Conservation (phyloP, 2,329 filamentous ascomycete genomes). For the Pseudocercospora cruenta region DNA sequence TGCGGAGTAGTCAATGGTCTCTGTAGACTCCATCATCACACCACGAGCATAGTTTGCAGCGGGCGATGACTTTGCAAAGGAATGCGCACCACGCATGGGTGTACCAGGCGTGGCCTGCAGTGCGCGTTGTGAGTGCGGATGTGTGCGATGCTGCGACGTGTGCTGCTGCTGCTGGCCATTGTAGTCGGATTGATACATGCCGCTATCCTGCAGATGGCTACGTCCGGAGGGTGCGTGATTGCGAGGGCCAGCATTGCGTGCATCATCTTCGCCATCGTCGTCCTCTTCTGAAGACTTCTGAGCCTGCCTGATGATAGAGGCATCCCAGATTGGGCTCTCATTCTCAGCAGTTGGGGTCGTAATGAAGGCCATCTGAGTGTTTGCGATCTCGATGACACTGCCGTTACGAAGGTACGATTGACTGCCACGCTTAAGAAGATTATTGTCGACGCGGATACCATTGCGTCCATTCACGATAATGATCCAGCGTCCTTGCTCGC, state of each 20-base stretch:
- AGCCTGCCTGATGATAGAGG: constrained; percentile 42
- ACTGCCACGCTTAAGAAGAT: constrained; percentile 67
- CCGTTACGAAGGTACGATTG: constrained; percentile 75
- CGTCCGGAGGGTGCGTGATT: constrained; percentile 19
- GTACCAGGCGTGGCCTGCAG: constrained; percentile 41
- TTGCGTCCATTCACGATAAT: constrained; percentile 89
- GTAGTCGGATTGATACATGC: constrained; percentile 32
- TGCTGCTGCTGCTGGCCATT: constrained; percentile 28
- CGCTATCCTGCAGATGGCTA: constrained; percentile 27
- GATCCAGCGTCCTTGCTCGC: constrained; percentile 67
- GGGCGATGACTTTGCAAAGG: constrained; percentile 50
- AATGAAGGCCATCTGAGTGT: constrained; percentile 98
- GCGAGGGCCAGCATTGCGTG: constrained; percentile 21
- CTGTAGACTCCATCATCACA: constrained; percentile 56
- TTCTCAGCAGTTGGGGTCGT: constrained; percentile 75
- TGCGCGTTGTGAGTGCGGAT: constrained; percentile 42
- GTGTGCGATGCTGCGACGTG: constrained; percentile 33
- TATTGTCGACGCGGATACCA: constrained; percentile 81
- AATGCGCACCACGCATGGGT: constrained; percentile 38
- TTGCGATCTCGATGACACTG: constrained; percentile 87
- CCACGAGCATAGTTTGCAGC: constrained; percentile 52
- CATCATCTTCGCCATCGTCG: constrained; percentile 43
- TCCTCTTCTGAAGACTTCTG: constrained; percentile 48
- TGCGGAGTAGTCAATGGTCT: constrained; percentile 73
- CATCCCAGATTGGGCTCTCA: constrained; percentile 67